Base-by-base conservation (phyloP, 371 early-diverging fungal genomes). In the Mortierella sp. region DNA sequence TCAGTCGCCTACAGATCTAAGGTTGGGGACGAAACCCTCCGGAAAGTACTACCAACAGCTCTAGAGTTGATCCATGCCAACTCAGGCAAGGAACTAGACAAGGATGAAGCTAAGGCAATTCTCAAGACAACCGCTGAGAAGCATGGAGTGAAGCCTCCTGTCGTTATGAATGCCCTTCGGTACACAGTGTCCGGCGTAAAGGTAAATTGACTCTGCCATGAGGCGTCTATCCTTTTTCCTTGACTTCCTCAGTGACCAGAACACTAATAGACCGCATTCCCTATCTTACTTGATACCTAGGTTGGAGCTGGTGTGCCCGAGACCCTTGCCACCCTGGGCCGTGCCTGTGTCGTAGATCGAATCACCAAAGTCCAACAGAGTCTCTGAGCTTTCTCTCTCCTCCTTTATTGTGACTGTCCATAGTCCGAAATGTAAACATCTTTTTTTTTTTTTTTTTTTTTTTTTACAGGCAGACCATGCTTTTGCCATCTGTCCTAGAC, bases 221-320 rank as follows among this genome's bases (percentile, higher is more conserved):
- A n/a, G n/a, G n/a, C n/a, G n/a, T n/a, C n/a, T n/a, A n/a, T n/a
- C n/a, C n/a, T n/a, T n/a, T n/a, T n/a, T n/a, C n/a, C n/a, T n/a
- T n/a, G n/a, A n/a, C n/a, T n/a, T n/a, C n/a, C n/a, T n/a, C n/a
- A n/a, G n/a, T n/a, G n/a, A n/a, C n/a, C n/a, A n/a, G n/a, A n/a
- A n/a, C n/a, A n/a, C n/a, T n/a, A n/a, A n/a, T n/a, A n/a, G 9
- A 37, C 37, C 37, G 3, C 37, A 3, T 37, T 9, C 37, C 37
- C 37, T n/a, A n/a, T n/a, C n/a, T 44, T 18, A 19, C 15, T 11
- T 15, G 16, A 18, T n/a, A 25, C 25, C 21, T 67, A 82, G 81
- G 85, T 89, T 25, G 92, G 92, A 15, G 88, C 90, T 18, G 89
- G 88, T 44, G 85, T 92, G 19, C 84, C 85, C 6, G 87, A 86